A percentile compares a stretch with the other conserved stretches of the same genome.
phyloP scores from a whole-genome alignment of 108 stramenopile species.

The Cyclostephanos tholiformis region DNA sequence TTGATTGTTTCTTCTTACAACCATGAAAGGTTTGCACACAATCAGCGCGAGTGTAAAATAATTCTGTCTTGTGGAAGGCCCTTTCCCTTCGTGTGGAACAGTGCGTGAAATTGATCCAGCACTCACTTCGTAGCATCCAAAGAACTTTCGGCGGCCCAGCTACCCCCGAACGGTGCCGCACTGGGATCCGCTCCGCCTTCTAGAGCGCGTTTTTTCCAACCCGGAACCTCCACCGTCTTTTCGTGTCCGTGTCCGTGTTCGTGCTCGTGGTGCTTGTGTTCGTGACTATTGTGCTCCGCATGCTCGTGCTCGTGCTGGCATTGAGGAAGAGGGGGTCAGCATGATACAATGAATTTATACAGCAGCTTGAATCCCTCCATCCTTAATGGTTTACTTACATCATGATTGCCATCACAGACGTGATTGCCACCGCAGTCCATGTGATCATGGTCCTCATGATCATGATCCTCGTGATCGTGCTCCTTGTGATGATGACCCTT shows the following conservation, averaged over 20 bases:
- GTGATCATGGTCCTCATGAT: background rate
- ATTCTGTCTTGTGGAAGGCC: too few species aligned
- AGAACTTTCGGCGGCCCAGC: slow-evolving; percentile 66
- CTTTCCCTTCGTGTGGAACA: too few species aligned
- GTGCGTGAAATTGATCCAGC: background rate
- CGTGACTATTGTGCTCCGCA: slow-evolving; percentile 1
- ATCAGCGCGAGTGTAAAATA: too few species aligned
- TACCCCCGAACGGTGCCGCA: slow-evolving; percentile 79
- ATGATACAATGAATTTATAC: background rate
- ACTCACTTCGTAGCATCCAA: slow-evolving; percentile 58
- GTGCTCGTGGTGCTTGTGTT: slow-evolving; percentile 12
- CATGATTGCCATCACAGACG: background rate
- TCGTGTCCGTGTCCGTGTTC: slow-evolving; percentile 13
- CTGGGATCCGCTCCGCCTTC: slow-evolving; percentile 60
- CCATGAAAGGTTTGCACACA: too few species aligned
- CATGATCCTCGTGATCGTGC: background rate
- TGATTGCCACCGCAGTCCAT: background rate
- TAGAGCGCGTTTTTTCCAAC: slow-evolving; percentile 75
- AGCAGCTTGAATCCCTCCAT: background rate
- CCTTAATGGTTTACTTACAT: background rate
- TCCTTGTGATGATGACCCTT: background rate
- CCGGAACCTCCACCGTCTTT: slow-evolving; percentile 61
- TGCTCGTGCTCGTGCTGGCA: slow-evolving; percentile 31
- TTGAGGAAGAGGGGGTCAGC: slow-evolving; percentile 2
- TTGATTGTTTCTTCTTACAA: too few species aligned